Evolutionary conservation across 495 filamentous ascomycete species (phyloP).

Genomic region (Xylaria flabelliformis): DNA sequence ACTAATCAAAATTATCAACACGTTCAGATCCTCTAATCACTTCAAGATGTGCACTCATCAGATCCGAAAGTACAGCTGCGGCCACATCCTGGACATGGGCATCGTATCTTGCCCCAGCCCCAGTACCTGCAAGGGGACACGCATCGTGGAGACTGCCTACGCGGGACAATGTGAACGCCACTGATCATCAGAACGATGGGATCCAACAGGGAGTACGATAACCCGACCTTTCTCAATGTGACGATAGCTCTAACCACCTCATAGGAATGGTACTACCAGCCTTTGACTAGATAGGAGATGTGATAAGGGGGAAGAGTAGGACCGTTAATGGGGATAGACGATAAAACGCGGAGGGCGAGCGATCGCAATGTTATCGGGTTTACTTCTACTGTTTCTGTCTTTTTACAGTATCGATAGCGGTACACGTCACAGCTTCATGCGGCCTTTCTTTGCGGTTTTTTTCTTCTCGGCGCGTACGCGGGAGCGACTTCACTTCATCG

Average conservation of each 20-base stretch:
- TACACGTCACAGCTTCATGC: not conserved
- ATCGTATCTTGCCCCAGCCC: slow-evolving; percentile 12
- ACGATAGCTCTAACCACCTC: not conserved
- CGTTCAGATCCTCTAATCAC: not conserved
- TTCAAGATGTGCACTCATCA: slow-evolving; percentile 29
- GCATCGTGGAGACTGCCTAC: not conserved
- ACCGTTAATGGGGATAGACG: slow-evolving; percentile 12
- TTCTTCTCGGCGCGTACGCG: slow-evolving; percentile 12
- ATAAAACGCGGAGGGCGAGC: slow-evolving; percentile 26
- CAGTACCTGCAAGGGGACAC: slow-evolving; percentile 12
- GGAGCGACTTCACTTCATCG: slow-evolving; percentile 13
- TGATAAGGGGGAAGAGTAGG: not conserved
- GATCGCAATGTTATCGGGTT: slow-evolving; percentile 26
- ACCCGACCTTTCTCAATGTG: not conserved
- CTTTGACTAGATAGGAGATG: not conserved
- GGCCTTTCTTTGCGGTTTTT: slow-evolving; percentile 4
- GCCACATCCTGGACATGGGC: slow-evolving; percentile 17
- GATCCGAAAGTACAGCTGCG: slow-evolving; percentile 23
- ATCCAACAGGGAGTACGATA: not conserved
- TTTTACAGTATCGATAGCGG: not conserved
- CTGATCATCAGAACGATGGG: not conserved
- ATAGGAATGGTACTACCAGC: not conserved
- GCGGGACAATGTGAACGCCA: slow-evolving; percentile 19
- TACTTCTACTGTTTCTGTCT: slow-evolving; percentile 13
- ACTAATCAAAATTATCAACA: slow-evolving; percentile 3